Base-by-base conservation (phyloP, 176 grass and related monocot genomes). In the Triticum urartu region DNA sequence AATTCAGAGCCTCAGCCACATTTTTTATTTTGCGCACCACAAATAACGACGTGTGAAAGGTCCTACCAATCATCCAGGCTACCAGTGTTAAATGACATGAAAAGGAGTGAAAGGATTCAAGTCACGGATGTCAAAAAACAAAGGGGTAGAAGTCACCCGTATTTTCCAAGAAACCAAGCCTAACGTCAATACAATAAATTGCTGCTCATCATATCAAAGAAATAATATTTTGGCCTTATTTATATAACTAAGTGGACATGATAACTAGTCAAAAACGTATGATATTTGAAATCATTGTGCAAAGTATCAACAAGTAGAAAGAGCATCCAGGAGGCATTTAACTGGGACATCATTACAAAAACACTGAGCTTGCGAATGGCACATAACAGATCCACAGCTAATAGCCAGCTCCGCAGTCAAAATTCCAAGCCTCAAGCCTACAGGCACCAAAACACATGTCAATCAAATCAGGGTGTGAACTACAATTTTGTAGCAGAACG, bases 371-470 rank as follows among this genome's bases (percentile, higher is more conserved):
- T 5, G 32, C 24, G 12, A 22, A 80, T 35, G 68, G 59, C 70
- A 62, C 71, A 25, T 69, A 86, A 61, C n/a, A 82, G 36, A 36
- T 79, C 79, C 79, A 50, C 33, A 83, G 64, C 73, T 83, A 84
- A 84, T 90, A 87, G 79, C 79, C 79, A 87, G 40, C 67, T 83
- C 79, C 73, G 39, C 39, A 34, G 73, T 83, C 68, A 26, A 72
- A 70, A 71, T 72, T 28, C 65, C 73, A 83, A 25, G 39, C n/a
- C 62, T 90, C 89, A 90, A 65, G 89, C 73, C 89, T 90, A 63
- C 39, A 83, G 3, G 24, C 8, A 30, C 72, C n/a, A 9, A 21
- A 61, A 0, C 10, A 11, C 3, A 30, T 47, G 7, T 7, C 7
- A 15, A 25, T 42, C 21, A 42, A 7, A 30, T 72, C 5, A 6